Conservation (phyloP, 768 basidiomycete genomes). For the Hypholoma sublateritium region DNA sequence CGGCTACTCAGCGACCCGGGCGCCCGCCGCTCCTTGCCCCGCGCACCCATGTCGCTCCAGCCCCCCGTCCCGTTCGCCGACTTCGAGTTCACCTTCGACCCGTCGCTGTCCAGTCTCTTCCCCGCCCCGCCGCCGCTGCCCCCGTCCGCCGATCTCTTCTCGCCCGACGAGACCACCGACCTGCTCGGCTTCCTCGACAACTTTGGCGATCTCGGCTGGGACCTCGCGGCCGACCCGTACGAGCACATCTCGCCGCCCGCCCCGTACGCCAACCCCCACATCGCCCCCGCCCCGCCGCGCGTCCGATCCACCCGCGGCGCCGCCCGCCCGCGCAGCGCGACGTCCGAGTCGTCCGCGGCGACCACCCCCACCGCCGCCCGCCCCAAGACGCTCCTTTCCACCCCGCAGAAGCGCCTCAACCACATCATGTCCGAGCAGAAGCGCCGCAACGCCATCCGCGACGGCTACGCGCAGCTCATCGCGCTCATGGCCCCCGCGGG, state of each 20-base stretch:
- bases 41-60: slow-evolving; percentile 24
- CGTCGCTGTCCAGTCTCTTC: slow-evolving; percentile 55
- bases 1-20: not conserved
- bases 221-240: slow-evolving; percentile 31
- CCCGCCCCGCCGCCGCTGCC: slow-evolving; percentile 64
- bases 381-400: slow-evolving; percentile 70
- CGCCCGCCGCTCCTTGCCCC: too few relatives aligned
- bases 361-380: slow-evolving; percentile 24
- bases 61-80: slow-evolving; percentile 64
- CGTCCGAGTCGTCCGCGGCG: slow-evolving; percentile 28
- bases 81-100: slow-evolving; percentile 74
- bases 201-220: slow-evolving; percentile 62
- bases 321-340: slow-evolving; percentile 24
- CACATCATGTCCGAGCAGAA: slow-evolving; percentile 96
- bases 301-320: slow-evolving; percentile 17
- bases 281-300: slow-evolving; percentile 27
- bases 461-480: slow-evolving; percentile 86
- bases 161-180: slow-evolving; percentile 74
- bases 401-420: slow-evolving; percentile 85
- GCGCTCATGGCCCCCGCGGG: slow-evolving; percentile 80
- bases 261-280: slow-evolving; percentile 49
- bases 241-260: slow-evolving; percentile 28
- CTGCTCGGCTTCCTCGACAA: slow-evolving; percentile 82
- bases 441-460: slow-evolving; percentile 87
- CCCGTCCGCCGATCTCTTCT: slow-evolving; percentile 76